Percentiles rank a stretch among this genome's conserved stretches.
Evolutionary conservation across 805 yeast genomes (phyloP).

Genomic region (Saccharomyces kudriavzevii): DNA sequence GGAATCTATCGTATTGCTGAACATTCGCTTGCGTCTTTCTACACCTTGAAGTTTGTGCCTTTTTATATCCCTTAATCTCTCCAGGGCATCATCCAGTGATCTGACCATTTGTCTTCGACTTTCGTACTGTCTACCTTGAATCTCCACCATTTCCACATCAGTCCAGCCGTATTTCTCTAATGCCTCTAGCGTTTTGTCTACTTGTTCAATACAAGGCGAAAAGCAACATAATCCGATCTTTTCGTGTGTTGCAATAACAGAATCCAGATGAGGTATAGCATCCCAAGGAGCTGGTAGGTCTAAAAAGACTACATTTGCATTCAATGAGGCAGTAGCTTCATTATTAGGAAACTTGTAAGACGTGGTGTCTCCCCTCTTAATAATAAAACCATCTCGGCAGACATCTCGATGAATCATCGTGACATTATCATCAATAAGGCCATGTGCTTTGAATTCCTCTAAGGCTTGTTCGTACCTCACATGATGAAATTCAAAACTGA

Average conservation of each 20-base stretch:
- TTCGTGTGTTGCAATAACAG: conserved; percentile 46
- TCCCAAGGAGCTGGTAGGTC: conserved; percentile 97
- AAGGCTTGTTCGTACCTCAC: conserved; percentile 73
- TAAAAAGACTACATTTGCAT: conserved; percentile 71
- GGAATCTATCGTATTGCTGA: conserved; percentile 21
- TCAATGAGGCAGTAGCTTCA: conserved; percentile 29
- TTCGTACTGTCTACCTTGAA: conserved; percentile 78
- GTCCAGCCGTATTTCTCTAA: conserved; percentile 74
- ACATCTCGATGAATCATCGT: conserved; percentile 84
- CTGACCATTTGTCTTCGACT: conserved; percentile 84
- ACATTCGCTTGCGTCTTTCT: conserved; percentile 41
- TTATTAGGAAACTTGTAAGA: conserved; percentile 18
- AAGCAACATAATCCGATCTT: conserved; percentile 82
- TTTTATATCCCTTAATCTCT: conserved; percentile 72
- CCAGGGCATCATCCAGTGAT: conserved; percentile 69
- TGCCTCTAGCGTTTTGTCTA: conserved; percentile 72
- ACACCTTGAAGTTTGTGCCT: conserved; percentile 59
- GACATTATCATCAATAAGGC: conserved; percentile 44
- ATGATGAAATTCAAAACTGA: conserved; percentile 86
- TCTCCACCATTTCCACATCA: conserved; percentile 84
- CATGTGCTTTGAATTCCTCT: conserved; percentile 68
- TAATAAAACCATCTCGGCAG: conserved; percentile 74
- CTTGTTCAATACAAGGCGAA: conserved; percentile 97
- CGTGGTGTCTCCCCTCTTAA: conserved; percentile 29
- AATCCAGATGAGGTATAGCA: conserved; percentile 69